A percentile compares a stretch with the other conserved stretches of the same genome.
Evolutionary conservation across 2,329 filamentous ascomycete species (phyloP).

Genomic region (Penicillium fuscoglaucum): DNA sequence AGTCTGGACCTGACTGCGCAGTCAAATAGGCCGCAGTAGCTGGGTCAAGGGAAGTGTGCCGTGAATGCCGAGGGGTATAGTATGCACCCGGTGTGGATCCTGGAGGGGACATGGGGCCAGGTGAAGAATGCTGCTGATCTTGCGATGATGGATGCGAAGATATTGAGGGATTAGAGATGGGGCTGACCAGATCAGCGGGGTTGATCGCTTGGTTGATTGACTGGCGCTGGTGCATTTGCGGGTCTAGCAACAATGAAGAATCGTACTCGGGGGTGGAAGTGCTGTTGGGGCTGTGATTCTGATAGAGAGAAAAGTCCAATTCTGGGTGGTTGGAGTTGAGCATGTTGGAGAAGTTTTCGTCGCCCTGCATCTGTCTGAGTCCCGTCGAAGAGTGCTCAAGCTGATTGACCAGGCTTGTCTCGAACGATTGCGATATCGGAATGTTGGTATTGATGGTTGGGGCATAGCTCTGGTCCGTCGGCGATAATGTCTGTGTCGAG

Average conservation of each 20-base stretch:
- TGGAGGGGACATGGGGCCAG: conserved; percentile 56
- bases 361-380: conserved; percentile 30
- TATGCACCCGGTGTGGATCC: conserved; percentile 54
- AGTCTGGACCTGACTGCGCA: conserved; percentile 55
- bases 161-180: conserved; percentile 53
- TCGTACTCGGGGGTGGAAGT: conserved; percentile 38
- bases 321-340: conserved; percentile 41
- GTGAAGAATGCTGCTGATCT: conserved; percentile 54
- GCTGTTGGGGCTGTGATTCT: conserved; percentile 35
- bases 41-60: conserved; percentile 62
- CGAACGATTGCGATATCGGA: conserved; percentile 40
- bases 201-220: conserved; percentile 47
- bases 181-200: conserved; percentile 49
- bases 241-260: conserved; percentile 43
- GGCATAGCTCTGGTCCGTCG: conserved; percentile 37
- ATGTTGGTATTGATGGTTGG: conserved; percentile 28
- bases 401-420: conserved; percentile 38
- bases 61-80: conserved; percentile 57
- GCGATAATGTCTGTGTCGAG: conserved; percentile 32
- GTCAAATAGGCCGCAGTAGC: conserved; percentile 59
- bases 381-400: conserved; percentile 34
- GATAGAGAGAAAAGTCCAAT: conserved; percentile 44
- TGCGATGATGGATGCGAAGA: conserved; percentile 59
- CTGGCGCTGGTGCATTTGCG: conserved; percentile 40
- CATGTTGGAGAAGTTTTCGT: conserved; percentile 42